Conservation (phyloP, 2,329 filamentous ascomycete species). For the Scedosporium aurantiacum region DNA sequence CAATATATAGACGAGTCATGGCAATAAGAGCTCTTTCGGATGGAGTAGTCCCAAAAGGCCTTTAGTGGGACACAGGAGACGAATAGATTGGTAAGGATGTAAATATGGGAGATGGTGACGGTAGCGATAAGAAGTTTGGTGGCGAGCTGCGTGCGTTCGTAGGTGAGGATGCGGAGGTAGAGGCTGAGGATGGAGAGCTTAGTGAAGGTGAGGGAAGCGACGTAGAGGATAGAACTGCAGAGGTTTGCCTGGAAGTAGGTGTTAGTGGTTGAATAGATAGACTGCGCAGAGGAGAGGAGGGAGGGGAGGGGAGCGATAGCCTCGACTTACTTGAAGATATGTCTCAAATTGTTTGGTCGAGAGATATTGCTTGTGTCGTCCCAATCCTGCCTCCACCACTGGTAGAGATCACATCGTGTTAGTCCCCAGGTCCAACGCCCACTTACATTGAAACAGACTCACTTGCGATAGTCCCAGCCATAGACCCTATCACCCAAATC, state of each 20-base stretch:
- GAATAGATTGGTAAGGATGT: constrained; percentile 13
- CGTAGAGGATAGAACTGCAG: constrained; percentile 11
- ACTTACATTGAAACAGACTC: neutral
- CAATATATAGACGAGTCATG: constrained; percentile 15
- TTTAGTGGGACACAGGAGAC: constrained; percentile 13
- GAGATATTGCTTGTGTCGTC: neutral
- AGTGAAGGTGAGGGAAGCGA: constrained; percentile 12
- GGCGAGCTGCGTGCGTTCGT: constrained; percentile 14
- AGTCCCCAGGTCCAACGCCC: neutral
- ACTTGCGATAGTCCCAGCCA: constrained; percentile 9
- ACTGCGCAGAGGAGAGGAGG: neutral
- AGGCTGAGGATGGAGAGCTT: constrained; percentile 15
- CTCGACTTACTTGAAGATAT: constrained; percentile 8
- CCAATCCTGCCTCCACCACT: neutral
- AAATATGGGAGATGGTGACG: constrained; percentile 13
- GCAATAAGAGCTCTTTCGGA: constrained; percentile 7
- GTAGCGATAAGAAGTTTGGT: constrained; percentile 12
- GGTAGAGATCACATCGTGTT: neutral
- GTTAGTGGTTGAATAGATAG: neutral
- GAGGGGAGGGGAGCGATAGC: neutral
- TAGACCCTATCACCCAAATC: constrained; percentile 8
- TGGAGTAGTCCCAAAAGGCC: constrained; percentile 9
- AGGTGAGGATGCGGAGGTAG: constrained; percentile 16
- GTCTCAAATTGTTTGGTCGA: neutral
- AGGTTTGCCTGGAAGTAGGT: constrained; percentile 8